phyloP scores from a whole-genome alignment of 345 rosid species.

The Luvunga scandens region DNA sequence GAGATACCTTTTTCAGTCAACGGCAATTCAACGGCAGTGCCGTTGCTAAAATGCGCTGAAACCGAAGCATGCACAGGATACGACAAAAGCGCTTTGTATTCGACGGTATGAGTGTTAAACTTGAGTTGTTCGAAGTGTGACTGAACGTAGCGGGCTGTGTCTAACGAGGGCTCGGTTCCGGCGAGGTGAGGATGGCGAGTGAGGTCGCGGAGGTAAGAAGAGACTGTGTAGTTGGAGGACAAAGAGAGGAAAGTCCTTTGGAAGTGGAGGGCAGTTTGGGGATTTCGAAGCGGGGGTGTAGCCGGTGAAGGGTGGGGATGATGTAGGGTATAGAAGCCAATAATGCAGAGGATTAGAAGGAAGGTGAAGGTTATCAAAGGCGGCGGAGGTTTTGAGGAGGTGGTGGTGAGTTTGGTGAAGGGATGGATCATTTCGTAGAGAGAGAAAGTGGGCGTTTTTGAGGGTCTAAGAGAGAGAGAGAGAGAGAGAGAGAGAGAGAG shows the following conservation, averaged over 20 bases:
- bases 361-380: conserved; percentile 50
- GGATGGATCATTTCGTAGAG: conserved; percentile 44
- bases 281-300: conserved; percentile 13
- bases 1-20: conserved; percentile 39
- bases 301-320: conserved; percentile 23
- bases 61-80: conserved; percentile 61
- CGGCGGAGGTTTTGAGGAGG: conserved; percentile 37
- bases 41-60: conserved; percentile 53
- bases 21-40: conserved; percentile 32
- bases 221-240: conserved; percentile 62
- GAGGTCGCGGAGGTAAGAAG: conserved; percentile 78
- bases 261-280: conserved; percentile 38
- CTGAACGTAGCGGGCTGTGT: conserved; percentile 48
- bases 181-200: conserved; percentile 84
- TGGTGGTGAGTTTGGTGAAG: conserved; percentile 28
- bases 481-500: conserved; percentile 8
- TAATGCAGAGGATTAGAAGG: conserved; percentile 47
- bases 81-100: conserved; percentile 64
- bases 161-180: conserved; percentile 62
- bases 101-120: conserved; percentile 49
- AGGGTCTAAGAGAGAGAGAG: neutral
- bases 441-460: neutral
- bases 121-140: conserved; percentile 60
- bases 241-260: conserved; percentile 62
- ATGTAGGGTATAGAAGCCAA: conserved; percentile 50